Base-by-base conservation (phyloP, 768 basidiomycete species). In the Phlegmacium glaucopus region DNA sequence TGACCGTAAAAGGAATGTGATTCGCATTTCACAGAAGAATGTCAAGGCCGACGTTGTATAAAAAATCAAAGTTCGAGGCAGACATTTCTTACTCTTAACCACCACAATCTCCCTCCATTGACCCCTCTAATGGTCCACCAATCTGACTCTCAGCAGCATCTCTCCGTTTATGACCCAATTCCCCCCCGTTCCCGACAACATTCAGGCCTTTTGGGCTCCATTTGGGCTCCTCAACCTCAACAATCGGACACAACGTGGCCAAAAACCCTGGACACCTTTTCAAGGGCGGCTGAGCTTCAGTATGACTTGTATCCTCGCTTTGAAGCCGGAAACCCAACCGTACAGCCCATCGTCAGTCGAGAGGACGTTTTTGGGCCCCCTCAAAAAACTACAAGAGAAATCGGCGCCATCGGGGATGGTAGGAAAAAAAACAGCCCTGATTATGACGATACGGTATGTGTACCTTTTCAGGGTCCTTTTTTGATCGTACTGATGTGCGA, bases 181-280 rank as follows among this genome's bases (percentile, higher is more conserved):
- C 72, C 71, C 30, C 69, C 72, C 42, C 72, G 71, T 55, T 56
- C 66, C 27, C 70, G 77, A 18, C 71, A 69, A 48, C 59, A 64
- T 10, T 58, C 69, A 32, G 72, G 73, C 6, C 69, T 73, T 39
- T 57, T 70, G 47, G 74, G 74, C 11, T 88, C 87, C 42, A 90
- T 91, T 52, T 91, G 88, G 88, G 89, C 89, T 1, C 88, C 88
- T 7, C 86, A 85, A 60, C 85, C 87, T 4, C 86, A 84, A 62
- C 78, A 78, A 5, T 75, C 78, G 12, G 83, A 83, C 15, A 60
- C 72, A 5, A 76, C 80, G 10, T 91, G 88, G 88, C 84, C 87
- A 16, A 74, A 73, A 50, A 71, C 83, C 30, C 66, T 85, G 29
- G 83, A 85, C 49, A 68, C 83, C 4, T 83, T 83, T 56, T 76